Base-by-base conservation (phyloP, 768 basidiomycete genomes). In the Ramaria sp. region DNA sequence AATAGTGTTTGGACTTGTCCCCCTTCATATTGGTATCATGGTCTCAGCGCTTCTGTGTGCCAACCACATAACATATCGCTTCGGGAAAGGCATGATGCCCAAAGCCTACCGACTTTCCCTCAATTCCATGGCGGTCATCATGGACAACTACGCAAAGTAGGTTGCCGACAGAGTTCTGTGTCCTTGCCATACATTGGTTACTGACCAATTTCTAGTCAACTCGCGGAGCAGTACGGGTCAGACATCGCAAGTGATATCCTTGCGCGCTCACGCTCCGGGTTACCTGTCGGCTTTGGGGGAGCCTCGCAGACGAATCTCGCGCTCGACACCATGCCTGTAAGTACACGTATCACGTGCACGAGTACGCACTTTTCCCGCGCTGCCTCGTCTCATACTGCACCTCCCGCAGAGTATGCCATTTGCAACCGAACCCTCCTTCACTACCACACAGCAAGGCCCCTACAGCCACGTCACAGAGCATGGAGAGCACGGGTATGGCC, bases 161-260 rank as follows among this genome's bases (percentile, higher is more conserved):
- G 20, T 41, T 34, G 22, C 3, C 20, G 20, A n/a, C 1, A n/a
- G 19, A n/a, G 15, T 31, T n/a, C n/a, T 12, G 19, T 54, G n/a
- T 7, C 24, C 59, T 64, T 66, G 2, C 55, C 41, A 9, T 31
- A 56, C 30, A 60, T 17, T 52, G 46, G 51, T 34, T 34, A 9
- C 11, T 60, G 37, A 15, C 9, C 53, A 45, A 53, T 51, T 22
- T 38, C 9, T 64, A 86, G 85, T 60, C 83, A 85, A 75, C 75
- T 88, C 37, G 84, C 85, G 0, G 84, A 83, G 60, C 83, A 85
- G 63, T 88, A 86, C 63, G 86, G 86, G 17, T 71, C 74, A 12
- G 78, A 79, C 55, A 76, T 86, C 19, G 84, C 84, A 11, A 71
- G 75, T 37, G 81, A 84, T 48, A 73, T 81, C 7, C 62, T 84